Percentiles rank a stretch among this genome's conserved stretches.
Conservation (phyloP, 257 asterid species). For the Primulina tabacum region DNA sequence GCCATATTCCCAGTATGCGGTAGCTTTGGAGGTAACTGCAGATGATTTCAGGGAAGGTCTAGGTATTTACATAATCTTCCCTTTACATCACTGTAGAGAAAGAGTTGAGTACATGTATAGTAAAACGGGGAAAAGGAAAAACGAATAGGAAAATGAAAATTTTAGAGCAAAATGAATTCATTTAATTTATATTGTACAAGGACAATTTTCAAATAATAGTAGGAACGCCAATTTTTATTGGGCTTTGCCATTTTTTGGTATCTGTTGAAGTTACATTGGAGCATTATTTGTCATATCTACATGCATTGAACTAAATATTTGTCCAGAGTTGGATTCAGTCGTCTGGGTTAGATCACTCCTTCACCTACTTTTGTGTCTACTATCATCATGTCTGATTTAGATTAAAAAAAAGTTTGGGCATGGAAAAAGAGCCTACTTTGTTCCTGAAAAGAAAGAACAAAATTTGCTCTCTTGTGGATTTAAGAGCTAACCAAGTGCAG, state of each 20-base stretch:
- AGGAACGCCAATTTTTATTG: background rate
- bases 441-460: too few species aligned
- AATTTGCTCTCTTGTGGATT: too few species aligned
- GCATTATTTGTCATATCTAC: background rate
- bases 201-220: too few species aligned
- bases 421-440: too few species aligned
- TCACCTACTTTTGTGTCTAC: too few species aligned
- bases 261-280: too few species aligned
- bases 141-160: background rate
- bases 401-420: too few species aligned
- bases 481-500: too few species aligned
- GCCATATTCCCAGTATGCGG: conserved; percentile 50
- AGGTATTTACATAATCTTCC: background rate
- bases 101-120: background rate
- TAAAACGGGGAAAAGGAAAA: background rate
- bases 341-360: too few species aligned
- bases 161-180: background rate
- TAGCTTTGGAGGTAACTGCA: conserved; percentile 19
- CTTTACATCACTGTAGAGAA: background rate
- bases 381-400: too few species aligned
- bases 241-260: background rate
- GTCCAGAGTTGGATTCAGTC: background rate
- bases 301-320: background rate
- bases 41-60: background rate
- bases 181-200: background rate